phyloP scores from a whole-genome alignment of 352 stramenopile genomes.

The Pythium guiyangense region DNA sequence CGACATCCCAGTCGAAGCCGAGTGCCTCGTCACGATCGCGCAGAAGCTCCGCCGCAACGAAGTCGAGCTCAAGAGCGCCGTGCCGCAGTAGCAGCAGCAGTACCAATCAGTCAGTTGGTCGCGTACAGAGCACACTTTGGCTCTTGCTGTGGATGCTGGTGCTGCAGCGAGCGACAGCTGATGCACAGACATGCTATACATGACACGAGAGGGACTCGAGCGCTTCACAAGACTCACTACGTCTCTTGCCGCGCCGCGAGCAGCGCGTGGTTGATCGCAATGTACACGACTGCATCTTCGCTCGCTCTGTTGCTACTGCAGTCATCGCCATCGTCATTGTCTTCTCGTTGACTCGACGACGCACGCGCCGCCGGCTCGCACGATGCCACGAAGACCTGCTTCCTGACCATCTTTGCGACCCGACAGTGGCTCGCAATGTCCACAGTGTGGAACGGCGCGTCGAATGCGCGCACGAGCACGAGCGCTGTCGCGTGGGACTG shows the following conservation, averaged over 20 bases:
- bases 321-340: too few species aligned
- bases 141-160: neutral
- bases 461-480: slow-evolving; percentile 45
- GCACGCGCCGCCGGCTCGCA: too few species aligned
- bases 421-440: slow-evolving; percentile 62
- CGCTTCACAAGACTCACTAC: neutral
- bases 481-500: slow-evolving; percentile 41
- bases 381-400: slow-evolving; percentile 50
- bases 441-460: slow-evolving; percentile 34
- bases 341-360: too few species aligned
- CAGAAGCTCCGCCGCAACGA: slow-evolving; percentile 77
- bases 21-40: slow-evolving; percentile 58
- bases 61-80: slow-evolving; percentile 36
- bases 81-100: slow-evolving; percentile 7
- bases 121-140: neutral
- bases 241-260: slow-evolving; percentile 35
- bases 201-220: neutral
- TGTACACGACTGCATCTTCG: slow-evolving; percentile 1
- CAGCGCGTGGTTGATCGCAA: slow-evolving; percentile 53
- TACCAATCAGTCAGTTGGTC: slow-evolving; percentile 1
- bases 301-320: neutral
- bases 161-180: neutral
- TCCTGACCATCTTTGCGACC: slow-evolving; percentile 75
- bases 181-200: neutral
- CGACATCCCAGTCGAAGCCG: slow-evolving; percentile 52